phyloP scores from a whole-genome alignment of 2,329 filamentous ascomycete species.

The Leptographium procerum region DNA sequence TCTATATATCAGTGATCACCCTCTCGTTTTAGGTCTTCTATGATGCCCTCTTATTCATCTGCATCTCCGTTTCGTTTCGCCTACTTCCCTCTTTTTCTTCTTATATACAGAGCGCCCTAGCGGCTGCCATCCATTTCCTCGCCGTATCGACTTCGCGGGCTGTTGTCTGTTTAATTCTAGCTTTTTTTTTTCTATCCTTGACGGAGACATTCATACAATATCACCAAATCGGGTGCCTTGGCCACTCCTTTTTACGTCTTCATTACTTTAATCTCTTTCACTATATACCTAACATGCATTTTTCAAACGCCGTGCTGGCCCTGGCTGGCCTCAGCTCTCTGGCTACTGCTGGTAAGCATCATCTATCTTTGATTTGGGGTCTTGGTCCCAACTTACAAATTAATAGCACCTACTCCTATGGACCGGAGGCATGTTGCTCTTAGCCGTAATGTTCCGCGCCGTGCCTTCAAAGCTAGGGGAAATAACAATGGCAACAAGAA shows the following conservation, averaged over 20 bases:
- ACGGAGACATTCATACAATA: neutral
- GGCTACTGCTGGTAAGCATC: conserved; percentile 17
- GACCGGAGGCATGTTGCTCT: neutral
- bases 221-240: neutral
- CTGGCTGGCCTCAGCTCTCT: conserved; percentile 18
- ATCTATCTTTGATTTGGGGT: neutral
- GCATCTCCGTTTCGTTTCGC: neutral
- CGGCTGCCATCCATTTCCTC: conserved; percentile 9
- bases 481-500: conserved; percentile 11
- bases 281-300: conserved; percentile 14
- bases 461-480: conserved; percentile 8
- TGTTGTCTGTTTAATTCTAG: conserved; percentile 10
- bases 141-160: neutral
- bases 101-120: conserved; percentile 13
- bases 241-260: neutral
- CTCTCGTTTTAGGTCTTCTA: conserved; percentile 5
- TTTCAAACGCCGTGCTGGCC: conserved; percentile 16
- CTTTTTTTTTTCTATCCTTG: conserved; percentile 3
- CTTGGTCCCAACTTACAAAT: conserved; percentile 5
- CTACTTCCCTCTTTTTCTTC: neutral
- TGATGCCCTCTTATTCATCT: conserved; percentile 4
- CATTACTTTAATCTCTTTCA: neutral
- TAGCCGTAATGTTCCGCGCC: conserved; percentile 9
- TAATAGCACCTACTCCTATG: conserved; percentile 8
- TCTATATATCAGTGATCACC: neutral